Evolutionary conservation across 441 rosid genomes (phyloP).

Genomic region (Raphanus hybrid): DNA sequence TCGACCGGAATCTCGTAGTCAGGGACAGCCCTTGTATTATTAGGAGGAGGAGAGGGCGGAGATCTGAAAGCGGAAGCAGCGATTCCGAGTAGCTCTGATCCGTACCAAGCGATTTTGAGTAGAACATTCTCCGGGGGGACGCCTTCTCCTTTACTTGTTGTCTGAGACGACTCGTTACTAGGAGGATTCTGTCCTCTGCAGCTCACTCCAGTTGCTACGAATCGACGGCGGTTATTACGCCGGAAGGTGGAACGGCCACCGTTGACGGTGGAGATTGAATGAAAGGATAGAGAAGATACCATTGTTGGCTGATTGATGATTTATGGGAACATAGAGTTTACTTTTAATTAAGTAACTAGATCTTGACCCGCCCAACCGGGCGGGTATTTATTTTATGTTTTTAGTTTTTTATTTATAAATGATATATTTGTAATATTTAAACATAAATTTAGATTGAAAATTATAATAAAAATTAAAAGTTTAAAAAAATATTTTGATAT

Average conservation of each 20-base stretch:
- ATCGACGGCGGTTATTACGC: neutral
- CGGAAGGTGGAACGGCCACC: conserved; percentile 17
- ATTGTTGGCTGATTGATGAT: conserved; percentile 32
- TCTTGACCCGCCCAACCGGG: too few relatives aligned
- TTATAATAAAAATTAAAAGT: too few relatives aligned
- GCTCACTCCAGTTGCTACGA: conserved; percentile 10
- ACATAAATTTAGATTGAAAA: too few relatives aligned
- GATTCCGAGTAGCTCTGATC: conserved; percentile 91
- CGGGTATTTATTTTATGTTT: too few relatives aligned
- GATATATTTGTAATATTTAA: too few relatives aligned
- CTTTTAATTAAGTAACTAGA: neutral
- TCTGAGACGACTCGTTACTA: conserved; percentile 47
- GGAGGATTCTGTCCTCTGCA: conserved; percentile 46
- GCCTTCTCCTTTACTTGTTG: conserved; percentile 44
- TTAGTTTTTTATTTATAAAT: too few relatives aligned
- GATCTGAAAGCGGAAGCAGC: conserved; percentile 81
- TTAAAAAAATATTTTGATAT: too few relatives aligned
- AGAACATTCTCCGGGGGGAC: conserved; percentile 68
- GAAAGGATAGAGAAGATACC: conserved; percentile 49
- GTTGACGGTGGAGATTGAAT: conserved; percentile 43
- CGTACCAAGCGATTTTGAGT: conserved; percentile 89
- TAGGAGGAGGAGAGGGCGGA: conserved; percentile 40
- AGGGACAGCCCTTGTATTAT: neutral
- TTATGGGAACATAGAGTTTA: neutral
- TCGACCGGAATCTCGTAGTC: conserved; percentile 50